phyloP scores from a whole-genome alignment of 2,329 filamentous ascomycete species.

The Paracoccidioides brasiliensis region DNA sequence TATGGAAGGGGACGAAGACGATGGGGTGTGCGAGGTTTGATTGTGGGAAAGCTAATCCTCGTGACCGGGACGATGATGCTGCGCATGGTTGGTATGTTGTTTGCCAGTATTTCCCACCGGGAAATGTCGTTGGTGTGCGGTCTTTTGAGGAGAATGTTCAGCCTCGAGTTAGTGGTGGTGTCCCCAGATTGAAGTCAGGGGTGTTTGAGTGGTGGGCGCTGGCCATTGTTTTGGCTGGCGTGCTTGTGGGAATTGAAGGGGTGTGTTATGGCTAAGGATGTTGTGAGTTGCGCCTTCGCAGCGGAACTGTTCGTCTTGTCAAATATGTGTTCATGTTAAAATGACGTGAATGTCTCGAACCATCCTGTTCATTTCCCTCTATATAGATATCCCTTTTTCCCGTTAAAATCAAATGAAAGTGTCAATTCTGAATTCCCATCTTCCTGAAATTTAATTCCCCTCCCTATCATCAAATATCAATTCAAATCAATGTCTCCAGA shows the following conservation, averaged over 20 bases:
- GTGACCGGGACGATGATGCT: slow-evolving; percentile 21
- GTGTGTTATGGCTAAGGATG: background rate
- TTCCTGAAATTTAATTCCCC: background rate
- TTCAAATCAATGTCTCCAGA: slow-evolving; percentile 46
- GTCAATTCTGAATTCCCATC: background rate
- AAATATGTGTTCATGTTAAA: background rate
- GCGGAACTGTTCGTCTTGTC: background rate
- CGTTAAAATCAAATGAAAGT: background rate
- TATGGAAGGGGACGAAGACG: slow-evolving; percentile 51
- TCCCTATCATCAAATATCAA: background rate
- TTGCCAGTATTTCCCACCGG: slow-evolving; percentile 57
- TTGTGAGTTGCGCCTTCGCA: background rate
- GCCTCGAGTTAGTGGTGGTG: slow-evolving; percentile 17
- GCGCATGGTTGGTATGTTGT: slow-evolving; percentile 50
- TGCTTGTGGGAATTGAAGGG: background rate
- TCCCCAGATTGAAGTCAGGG: background rate
- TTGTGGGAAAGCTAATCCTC: slow-evolving; percentile 28
- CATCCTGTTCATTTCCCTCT: background rate
- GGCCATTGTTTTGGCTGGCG: background rate
- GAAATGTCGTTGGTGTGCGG: slow-evolving; percentile 41
- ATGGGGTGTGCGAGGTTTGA: slow-evolving; percentile 43
- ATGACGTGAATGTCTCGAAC: background rate
- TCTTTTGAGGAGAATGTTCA: slow-evolving; percentile 9
- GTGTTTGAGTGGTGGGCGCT: background rate
- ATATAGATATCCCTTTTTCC: background rate